These are phyloP conservation scores for Mrakia frigida DNA, from an alignment of 768 basidiomycete genomes.

Conservation along the genomic window DNA sequence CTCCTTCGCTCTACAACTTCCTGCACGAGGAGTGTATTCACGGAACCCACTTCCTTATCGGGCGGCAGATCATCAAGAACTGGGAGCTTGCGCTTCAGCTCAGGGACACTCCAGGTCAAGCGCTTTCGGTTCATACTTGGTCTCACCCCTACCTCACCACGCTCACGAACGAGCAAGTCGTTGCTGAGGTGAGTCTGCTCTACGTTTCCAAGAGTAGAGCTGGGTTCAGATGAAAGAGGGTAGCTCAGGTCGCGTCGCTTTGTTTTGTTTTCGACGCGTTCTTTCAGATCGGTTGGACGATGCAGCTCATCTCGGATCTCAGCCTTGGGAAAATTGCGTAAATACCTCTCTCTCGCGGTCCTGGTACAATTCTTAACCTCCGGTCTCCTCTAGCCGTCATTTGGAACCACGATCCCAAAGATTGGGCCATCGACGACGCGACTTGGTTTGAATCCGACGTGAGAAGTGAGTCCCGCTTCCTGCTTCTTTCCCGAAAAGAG, in stretches of 20 bases:
- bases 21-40: slow-evolving; percentile 61
- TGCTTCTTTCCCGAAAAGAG: not conserved
- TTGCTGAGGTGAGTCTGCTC: slow-evolving; percentile 51
- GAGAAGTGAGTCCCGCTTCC: not conserved
- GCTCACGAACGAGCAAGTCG: slow-evolving; percentile 59
- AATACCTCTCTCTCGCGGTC: not conserved
- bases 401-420: slow-evolving; percentile 70
- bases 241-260: not conserved
- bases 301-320: slow-evolving; percentile 70
- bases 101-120: not conserved
- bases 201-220: not conserved
- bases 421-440: slow-evolving; percentile 20
- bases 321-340: slow-evolving; percentile 63
- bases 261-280: too few relatives aligned
- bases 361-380: too few relatives aligned
- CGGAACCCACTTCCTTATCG: slow-evolving; percentile 53
- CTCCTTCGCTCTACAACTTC: slow-evolving; percentile 58
- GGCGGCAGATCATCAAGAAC: slow-evolving; percentile 40
- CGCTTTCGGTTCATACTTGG: slow-evolving; percentile 22
- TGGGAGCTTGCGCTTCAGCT: slow-evolving; percentile 1
- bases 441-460: not conserved
- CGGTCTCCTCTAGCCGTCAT: slow-evolving; percentile 60
- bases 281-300: slow-evolving; percentile 65
- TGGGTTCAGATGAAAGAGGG: too few relatives aligned
- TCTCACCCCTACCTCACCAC: slow-evolving; percentile 38